Percentiles rank a stretch among this genome's conserved stretches.
Evolutionary conservation across 441 rosid species (phyloP).

Genomic region (Erysimum pusillum): DNA sequence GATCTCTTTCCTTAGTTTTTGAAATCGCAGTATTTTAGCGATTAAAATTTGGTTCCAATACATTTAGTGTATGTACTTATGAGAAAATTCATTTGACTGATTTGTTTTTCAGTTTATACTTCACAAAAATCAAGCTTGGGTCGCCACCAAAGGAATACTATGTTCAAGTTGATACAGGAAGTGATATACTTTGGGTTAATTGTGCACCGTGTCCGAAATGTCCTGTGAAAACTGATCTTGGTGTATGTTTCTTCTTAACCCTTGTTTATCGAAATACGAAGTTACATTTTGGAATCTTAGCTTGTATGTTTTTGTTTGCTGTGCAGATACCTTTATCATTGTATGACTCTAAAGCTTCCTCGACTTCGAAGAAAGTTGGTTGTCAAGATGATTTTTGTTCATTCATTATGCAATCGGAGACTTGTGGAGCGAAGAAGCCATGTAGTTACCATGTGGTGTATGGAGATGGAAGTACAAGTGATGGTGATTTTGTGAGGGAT

Average conservation of each 20-base stretch:
- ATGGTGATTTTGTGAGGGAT: conserved; percentile 81
- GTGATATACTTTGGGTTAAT: conserved; percentile 93
- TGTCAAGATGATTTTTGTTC: conserved; percentile 78
- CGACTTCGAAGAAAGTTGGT: conserved; percentile 55
- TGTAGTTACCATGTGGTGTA: conserved; percentile 78
- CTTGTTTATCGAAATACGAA: no score
- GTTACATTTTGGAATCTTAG: no score
- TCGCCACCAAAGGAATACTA: conserved; percentile 72
- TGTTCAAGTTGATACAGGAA: conserved; percentile 96
- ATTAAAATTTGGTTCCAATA: neutral
- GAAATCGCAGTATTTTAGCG: no score
- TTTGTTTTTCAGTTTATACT: conserved; percentile 69
- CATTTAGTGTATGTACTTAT: conserved; percentile 29
- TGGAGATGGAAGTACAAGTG: conserved; percentile 93
- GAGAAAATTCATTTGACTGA: conserved; percentile 30
- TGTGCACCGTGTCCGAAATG: conserved; percentile 78
- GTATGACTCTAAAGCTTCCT: conserved; percentile 65
- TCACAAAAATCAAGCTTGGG: conserved; percentile 74
- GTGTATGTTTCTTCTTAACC: no score
- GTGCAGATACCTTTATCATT: conserved; percentile 69
- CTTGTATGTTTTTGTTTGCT: neutral
- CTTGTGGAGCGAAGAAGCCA: conserved; percentile 59
- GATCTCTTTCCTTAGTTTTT: no score
- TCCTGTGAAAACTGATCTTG: conserved; percentile 78
- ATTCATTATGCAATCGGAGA: conserved; percentile 56